Evolutionary conservation across 805 yeast species (phyloP).

Genomic region (Candida gorgasii): DNA sequence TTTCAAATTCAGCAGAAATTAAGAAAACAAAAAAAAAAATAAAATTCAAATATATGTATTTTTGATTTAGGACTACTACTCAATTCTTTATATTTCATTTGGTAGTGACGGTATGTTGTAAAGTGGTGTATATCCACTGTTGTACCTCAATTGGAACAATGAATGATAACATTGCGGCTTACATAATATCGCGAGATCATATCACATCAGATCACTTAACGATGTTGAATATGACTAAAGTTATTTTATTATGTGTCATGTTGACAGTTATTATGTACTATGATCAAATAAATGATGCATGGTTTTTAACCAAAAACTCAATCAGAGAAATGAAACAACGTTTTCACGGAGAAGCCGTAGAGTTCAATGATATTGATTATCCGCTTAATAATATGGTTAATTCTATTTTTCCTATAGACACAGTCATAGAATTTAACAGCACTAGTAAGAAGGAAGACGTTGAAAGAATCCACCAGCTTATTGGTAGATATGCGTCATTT

Average conservation of each 20-base stretch:
- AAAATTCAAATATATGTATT: not conserved
- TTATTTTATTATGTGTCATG: not conserved
- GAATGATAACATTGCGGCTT: not conserved
- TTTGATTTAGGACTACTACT: not conserved
- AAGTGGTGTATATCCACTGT: no score
- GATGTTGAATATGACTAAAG: conserved; percentile 2
- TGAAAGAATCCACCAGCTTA: conserved; percentile 18
- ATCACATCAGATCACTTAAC: not conserved
- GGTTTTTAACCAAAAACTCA: conserved; percentile 26
- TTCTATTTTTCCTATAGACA: conserved; percentile 45
- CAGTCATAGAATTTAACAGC: conserved; percentile 31
- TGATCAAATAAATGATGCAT: conserved; percentile 19
- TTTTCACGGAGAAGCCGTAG: conserved; percentile 10
- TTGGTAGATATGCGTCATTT: conserved; percentile 44
- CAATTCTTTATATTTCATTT: no score
- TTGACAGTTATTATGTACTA: conserved; percentile 1
- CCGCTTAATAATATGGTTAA: conserved; percentile 37
- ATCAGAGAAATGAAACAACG: conserved; percentile 23
- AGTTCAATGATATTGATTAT: conserved; percentile 24
- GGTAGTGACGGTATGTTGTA: no score
- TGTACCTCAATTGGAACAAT: no score
- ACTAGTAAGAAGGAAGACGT: conserved; percentile 10
- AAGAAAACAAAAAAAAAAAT: not conserved
- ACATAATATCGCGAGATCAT: conserved; percentile 4
- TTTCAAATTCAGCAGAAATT: not conserved